Conservation (phyloP, 495 filamentous ascomycete genomes). For the Lasiosphaeria ovina region DNA sequence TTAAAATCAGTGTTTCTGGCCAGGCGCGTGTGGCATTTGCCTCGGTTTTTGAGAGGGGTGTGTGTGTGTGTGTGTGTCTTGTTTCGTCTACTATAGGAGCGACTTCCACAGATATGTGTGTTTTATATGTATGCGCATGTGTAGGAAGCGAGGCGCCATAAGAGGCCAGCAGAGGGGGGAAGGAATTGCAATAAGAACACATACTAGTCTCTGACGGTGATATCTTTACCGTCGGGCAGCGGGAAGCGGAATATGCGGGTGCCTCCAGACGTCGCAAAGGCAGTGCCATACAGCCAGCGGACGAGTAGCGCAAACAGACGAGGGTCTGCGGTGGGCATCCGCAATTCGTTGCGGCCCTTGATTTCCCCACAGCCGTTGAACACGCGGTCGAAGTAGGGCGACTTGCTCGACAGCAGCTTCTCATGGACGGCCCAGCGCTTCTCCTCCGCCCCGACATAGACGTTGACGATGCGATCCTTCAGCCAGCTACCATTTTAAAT, state of each 20-base stretch:
- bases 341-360: conserved; percentile 9
- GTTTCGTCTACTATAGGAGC: no score
- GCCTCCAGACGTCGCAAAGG: conserved; percentile 14
- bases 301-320: conserved; percentile 26
- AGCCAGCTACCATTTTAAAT: conserved; percentile 17
- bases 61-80: no score
- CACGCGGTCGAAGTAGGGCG: conserved; percentile 21
- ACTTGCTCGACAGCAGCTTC: conserved; percentile 24
- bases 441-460: conserved; percentile 19
- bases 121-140: not conserved
- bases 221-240: conserved; percentile 14
- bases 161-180: no score
- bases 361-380: conserved; percentile 11
- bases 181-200: not conserved
- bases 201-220: conserved; percentile 29
- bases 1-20: no score
- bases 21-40: no score
- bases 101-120: no score
- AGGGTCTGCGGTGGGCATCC: conserved; percentile 19
- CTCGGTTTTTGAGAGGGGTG: no score
- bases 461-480: conserved; percentile 23
- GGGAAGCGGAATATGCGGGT: conserved; percentile 17
- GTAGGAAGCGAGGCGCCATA: not conserved
- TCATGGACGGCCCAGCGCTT: conserved; percentile 26
- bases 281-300: conserved; percentile 32